Evolutionary conservation across 306 rosid genomes (phyloP).

Genomic region (Purshia tridentata): DNA sequence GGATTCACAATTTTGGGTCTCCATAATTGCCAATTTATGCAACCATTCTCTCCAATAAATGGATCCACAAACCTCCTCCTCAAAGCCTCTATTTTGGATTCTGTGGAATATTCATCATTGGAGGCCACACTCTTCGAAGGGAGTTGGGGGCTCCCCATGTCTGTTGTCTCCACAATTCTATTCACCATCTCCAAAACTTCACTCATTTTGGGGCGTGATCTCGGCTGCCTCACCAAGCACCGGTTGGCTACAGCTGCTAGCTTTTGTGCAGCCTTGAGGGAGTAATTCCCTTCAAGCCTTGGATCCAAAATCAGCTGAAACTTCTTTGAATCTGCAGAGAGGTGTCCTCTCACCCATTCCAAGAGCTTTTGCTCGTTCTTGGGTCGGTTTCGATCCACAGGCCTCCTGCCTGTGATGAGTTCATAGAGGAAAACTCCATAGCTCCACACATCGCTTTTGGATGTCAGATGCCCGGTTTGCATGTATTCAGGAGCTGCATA

Average conservation of each 20-base stretch:
- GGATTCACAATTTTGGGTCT: conserved; percentile 40
- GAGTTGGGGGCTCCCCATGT: conserved; percentile 36
- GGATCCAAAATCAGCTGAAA: conserved; percentile 51
- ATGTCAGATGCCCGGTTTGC: conserved; percentile 56
- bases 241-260: conserved; percentile 53
- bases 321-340: conserved; percentile 36
- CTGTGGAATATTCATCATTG: conserved; percentile 19
- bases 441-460: conserved; percentile 61
- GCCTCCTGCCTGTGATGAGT: conserved; percentile 66
- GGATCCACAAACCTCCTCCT: conserved; percentile 40
- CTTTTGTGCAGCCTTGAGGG: conserved; percentile 47
- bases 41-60: conserved; percentile 43
- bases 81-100: conserved; percentile 39
- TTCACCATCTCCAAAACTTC: conserved; percentile 48
- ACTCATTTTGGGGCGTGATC: conserved; percentile 55
- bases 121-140: conserved; percentile 24
- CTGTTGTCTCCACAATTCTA: conserved; percentile 29
- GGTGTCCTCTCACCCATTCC: conserved; percentile 55
- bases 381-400: conserved; percentile 57
- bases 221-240: conserved; percentile 47
- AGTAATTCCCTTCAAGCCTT: conserved; percentile 50
- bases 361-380: conserved; percentile 51
- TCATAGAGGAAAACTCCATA: conserved; percentile 58
- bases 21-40: conserved; percentile 38
- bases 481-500: conserved; percentile 70